Conservation (phyloP, 75 land plant species). For the Adiantum capillusveneris region DNA sequence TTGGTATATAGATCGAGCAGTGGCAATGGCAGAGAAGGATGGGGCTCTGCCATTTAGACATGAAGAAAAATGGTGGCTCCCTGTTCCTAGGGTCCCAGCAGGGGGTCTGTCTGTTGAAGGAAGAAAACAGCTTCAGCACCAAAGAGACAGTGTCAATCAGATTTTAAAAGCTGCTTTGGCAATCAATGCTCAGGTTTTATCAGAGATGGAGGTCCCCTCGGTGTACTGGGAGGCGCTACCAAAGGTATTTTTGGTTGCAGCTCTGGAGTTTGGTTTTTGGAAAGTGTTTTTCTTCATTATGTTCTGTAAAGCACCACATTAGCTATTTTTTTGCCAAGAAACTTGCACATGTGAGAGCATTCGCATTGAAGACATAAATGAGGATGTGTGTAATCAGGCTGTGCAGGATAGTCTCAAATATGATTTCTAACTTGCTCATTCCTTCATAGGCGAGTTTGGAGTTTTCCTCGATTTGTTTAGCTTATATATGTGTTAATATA, state of each 20-base stretch:
- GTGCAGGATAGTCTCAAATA: too few relatives aligned
- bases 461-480: neutral
- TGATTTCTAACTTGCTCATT: too few relatives aligned
- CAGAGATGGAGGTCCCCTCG: slow-evolving; percentile 90
- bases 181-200: slow-evolving; percentile 71
- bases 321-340: too few relatives aligned
- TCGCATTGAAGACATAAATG: too few relatives aligned
- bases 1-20: slow-evolving; percentile 30
- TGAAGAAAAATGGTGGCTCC: slow-evolving; percentile 93
- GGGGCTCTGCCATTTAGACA: slow-evolving; percentile 27
- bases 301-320: too few relatives aligned
- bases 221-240: slow-evolving; percentile 72
- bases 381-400: too few relatives aligned
- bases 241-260: slow-evolving; percentile 68
- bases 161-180: slow-evolving; percentile 89
- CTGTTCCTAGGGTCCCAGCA: slow-evolving; percentile 59
- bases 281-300: too few relatives aligned
- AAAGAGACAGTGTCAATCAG: slow-evolving; percentile 72
- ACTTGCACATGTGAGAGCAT: too few relatives aligned
- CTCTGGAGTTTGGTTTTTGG: too few relatives aligned
- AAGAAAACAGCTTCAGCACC: slow-evolving; percentile 53
- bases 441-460: too few relatives aligned
- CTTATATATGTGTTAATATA: neutral
- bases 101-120: slow-evolving; percentile 59
- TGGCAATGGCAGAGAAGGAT: slow-evolving; percentile 29